Conservation (phyloP, 208 protist species). For the Perkinsela sp. region DNA sequence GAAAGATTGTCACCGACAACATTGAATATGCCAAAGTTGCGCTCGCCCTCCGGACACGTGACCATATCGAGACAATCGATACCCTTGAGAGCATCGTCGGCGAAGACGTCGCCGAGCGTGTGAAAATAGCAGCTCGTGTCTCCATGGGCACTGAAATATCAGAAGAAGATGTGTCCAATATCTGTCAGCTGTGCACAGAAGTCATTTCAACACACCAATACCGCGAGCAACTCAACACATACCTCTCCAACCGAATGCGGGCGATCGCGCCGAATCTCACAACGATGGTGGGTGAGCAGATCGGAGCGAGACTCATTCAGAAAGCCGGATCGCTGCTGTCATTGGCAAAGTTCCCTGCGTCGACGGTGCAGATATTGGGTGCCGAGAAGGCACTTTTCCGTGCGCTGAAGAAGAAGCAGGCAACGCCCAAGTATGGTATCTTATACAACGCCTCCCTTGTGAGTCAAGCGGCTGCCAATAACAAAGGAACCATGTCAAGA, state of each 20-base stretch:
- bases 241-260: slow-evolving; percentile 87
- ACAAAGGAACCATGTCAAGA: slow-evolving; percentile 80
- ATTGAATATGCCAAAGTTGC: slow-evolving; percentile 78
- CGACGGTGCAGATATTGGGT: slow-evolving; percentile 95
- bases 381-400: slow-evolving; percentile 95
- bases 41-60: slow-evolving; percentile 53
- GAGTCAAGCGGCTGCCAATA: slow-evolving; percentile 56
- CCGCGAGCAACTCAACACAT: slow-evolving; percentile 73
- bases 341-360: slow-evolving; percentile 92
- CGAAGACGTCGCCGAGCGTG: slow-evolving; percentile 74
- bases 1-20: slow-evolving; percentile 87
- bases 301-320: slow-evolving; percentile 91
- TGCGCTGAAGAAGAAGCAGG: slow-evolving; percentile 87
- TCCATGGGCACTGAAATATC: slow-evolving; percentile 95
- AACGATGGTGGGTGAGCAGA: slow-evolving; percentile 84
- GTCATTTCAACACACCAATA: slow-evolving; percentile 73
- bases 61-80: slow-evolving; percentile 38
- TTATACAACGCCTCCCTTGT: slow-evolving; percentile 94
- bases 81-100: slow-evolving; percentile 79
- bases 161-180: slow-evolving; percentile 78
- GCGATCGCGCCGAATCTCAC: slow-evolving; percentile 95
- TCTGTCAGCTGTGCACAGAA: slow-evolving; percentile 63
- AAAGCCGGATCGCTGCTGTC: slow-evolving; percentile 88
- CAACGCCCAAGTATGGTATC: slow-evolving; percentile 98
- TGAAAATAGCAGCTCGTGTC: slow-evolving; percentile 82